Evolutionary conservation across 805 yeast genomes (phyloP), one percentile per base, ranked within the genome.

Genomic region (Ogataea allantospora): DNA sequence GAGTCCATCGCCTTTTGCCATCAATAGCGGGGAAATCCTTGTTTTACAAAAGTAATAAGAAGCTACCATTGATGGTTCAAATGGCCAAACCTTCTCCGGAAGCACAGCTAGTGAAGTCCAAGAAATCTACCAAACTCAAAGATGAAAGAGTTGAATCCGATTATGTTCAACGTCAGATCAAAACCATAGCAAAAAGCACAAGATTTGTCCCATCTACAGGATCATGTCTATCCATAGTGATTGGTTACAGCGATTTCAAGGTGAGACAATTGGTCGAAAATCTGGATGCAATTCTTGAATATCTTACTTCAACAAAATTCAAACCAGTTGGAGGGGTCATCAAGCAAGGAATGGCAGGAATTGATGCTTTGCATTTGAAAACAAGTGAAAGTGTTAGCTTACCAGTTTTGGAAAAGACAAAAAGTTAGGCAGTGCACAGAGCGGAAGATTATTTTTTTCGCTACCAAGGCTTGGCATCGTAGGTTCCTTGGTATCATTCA

Each of bases 1-100:
- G 93, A 44, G 71, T 85, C 2, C 79, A 78, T 50, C 76, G 75
- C 44, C 60, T 78, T 15, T 58, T 85, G 19, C 84, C 85, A 0
- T 62, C 63, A 2, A 58, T 82, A 0, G 59, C 86, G 23, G 84
- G 85, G 1, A 67, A 70, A 5, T 50, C 63, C 2, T 71, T 67
- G 38, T 83, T 84, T 53, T 83, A 77, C 60, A 71, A 70, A 38
- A 78, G 76, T 41, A 77, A 77, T 44, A 80, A 77, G 48, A 81
- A 78, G 49, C 65, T 80, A 12, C 95, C 95, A 2, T 73, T 70
- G 46, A 75, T 82, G 69, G 56, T 85, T 3, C 82, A 80, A 52
- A 72, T 83, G 80, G 77, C 75, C 4, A 55, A 50, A 44, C 66
- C 73, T 6, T 46, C 54, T 12, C 54, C 62, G 1, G 66, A 65